Base-by-base conservation (phyloP, 2,329 filamentous ascomycete genomes). In the Coniochaeta sp. region DNA sequence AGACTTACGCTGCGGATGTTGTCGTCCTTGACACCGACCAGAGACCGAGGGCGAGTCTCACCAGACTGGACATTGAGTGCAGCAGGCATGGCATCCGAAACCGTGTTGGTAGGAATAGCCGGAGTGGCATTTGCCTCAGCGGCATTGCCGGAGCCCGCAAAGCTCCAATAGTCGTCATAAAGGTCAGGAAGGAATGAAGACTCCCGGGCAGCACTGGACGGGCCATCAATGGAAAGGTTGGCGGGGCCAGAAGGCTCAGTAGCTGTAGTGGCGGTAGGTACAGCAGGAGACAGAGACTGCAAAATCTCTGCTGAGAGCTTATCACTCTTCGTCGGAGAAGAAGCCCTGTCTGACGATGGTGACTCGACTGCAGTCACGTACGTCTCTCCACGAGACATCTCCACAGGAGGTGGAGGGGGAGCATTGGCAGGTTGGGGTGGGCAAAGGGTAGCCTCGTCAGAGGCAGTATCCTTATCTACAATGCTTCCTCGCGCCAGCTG, bases 131-230 rank as follows among this genome's bases (percentile, higher is more conserved):
- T 34, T 4, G 28, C 6, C 4, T 55, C 54, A 34, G 2, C 9
- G 34, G 32, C 54, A 38, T 34, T 56, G 3, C 54, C 54, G n/a
- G 7, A 17, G 4, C 54, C 54, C 3, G 54, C 54, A 14, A 56
- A 56, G 30, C 28, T 56, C 54, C 54, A 56, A 22, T 56, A 56
- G n/a, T 56, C 54, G 10, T 56, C 54, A 36, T 56, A 56, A 1
- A 56, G 32, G 26, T 56, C 54, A 8, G 54, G 54, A 8, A 56
- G 30, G 26, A 56, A 56, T 2, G 28, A 26, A 6, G 54, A 56
- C 54, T 56, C 54, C 16, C 54, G 54, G n/a, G 54, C 30, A 26
- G 47, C 47, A 34, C 30, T n/a, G 28, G 28, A 34, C 2, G 54
- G 54, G 16, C 16, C 30, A 5, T 12, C 54, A 36, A 17, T 22